phyloP scores from a whole-genome alignment of 768 basidiomycete genomes.

The Boletales sp. region DNA sequence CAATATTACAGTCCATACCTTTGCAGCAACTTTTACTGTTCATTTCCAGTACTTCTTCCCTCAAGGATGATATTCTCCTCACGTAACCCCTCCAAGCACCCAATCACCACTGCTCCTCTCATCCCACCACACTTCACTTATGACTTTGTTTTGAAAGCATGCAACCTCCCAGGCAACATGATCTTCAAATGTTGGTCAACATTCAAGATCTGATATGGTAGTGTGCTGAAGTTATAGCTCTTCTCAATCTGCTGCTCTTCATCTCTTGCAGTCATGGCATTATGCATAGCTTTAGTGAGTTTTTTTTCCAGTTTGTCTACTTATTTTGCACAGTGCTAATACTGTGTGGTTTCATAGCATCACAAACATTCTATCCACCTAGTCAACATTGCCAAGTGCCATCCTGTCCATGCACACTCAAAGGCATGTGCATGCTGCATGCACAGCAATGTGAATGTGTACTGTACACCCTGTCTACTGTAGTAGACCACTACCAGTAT shows the following conservation, averaged over 20 bases:
- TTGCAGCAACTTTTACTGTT: neutral
- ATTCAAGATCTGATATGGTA: neutral
- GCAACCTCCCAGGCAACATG: neutral
- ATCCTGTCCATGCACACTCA: neutral
- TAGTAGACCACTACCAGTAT: neutral
- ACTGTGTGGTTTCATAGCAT: neutral
- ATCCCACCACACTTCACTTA: neutral
- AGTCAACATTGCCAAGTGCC: neutral
- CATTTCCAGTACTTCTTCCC: neutral
- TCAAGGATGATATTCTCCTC: slow-evolving; percentile 3
- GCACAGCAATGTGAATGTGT: neutral
- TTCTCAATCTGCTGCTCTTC: neutral
- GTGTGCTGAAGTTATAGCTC: neutral
- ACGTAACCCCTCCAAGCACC: neutral
- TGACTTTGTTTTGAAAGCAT: neutral
- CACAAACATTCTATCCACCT: neutral
- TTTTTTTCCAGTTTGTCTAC: neutral
- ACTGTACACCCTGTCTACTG: neutral
- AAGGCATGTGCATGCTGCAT: slow-evolving; percentile 4
- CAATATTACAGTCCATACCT: too few species aligned
- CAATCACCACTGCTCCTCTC: neutral
- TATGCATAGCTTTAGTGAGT: neutral
- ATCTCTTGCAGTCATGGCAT: neutral
- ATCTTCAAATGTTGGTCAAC: neutral
- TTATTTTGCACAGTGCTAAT: too few species aligned